A percentile compares a stretch with the other conserved stretches of the same genome.
These are phyloP conservation scores for Plectosphaerella plurivora DNA, from an alignment of 2,329 filamentous ascomycete species.

Conservation along the genomic window DNA sequence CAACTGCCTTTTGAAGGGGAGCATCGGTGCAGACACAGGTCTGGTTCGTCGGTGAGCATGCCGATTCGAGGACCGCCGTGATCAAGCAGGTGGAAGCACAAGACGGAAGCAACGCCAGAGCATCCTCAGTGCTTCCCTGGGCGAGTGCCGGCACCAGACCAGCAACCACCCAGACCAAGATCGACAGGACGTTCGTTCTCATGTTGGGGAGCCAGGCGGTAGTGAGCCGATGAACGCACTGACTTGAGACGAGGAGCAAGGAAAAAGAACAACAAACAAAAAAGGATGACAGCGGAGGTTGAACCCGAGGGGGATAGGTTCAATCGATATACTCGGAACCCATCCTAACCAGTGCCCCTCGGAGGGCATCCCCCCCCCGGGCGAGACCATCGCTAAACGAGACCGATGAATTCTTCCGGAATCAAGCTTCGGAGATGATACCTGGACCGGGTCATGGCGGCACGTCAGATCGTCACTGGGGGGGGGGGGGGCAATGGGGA, in stretches of 20 bases:
- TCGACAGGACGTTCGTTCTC: not conserved
- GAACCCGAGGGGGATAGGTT: not conserved
- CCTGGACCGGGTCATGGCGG: not conserved
- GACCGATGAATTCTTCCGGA: too few relatives aligned
- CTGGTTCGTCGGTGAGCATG: constrained; percentile 17
- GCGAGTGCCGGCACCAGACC: not conserved
- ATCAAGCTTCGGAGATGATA: not conserved
- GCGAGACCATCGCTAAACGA: not conserved
- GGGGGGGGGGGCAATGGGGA: not conserved
- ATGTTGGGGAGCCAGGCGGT: not conserved
- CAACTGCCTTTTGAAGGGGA: constrained; percentile 15
- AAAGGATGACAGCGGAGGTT: not conserved
- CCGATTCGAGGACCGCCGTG: not conserved
- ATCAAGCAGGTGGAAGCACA: not conserved
- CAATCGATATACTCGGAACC: not conserved
- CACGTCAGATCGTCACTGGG: not conserved
- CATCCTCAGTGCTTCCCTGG: not conserved
- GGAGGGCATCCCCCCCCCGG: not conserved
- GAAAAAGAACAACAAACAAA: not conserved
- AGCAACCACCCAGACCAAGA: not conserved
- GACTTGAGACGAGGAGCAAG: not conserved
- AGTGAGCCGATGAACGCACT: not conserved
- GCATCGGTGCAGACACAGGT: constrained; percentile 26
- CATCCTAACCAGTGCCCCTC: not conserved
- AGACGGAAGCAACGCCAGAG: not conserved